Evolutionary conservation across 768 basidiomycete species (phyloP).

Genomic region (Tylopilus intermedius): DNA sequence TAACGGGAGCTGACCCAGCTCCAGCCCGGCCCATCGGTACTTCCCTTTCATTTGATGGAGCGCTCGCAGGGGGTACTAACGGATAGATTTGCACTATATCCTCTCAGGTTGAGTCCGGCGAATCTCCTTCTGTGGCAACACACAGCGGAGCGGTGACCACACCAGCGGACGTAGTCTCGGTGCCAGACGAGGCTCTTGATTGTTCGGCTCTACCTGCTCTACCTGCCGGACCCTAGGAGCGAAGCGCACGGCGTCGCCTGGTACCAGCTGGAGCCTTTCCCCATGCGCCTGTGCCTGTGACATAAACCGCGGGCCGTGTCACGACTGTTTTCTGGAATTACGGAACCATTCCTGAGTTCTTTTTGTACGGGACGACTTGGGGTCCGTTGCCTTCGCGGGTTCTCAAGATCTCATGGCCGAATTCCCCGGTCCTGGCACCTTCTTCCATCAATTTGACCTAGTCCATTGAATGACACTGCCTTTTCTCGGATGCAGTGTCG

Average conservation of each 20-base stretch:
- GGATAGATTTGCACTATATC: too few relatives aligned
- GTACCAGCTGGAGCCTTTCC: conserved; percentile 8
- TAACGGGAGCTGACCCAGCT: background rate
- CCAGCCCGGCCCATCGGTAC: background rate
- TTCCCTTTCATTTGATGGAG: background rate
- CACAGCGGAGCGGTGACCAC: background rate
- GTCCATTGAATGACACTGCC: background rate
- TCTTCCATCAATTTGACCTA: background rate
- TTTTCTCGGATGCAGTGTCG: background rate
- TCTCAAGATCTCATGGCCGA: conserved; percentile 10
- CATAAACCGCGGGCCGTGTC: conserved; percentile 2
- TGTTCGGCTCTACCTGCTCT: background rate
- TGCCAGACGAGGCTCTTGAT: conserved; percentile 3
- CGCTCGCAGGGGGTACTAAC: background rate
- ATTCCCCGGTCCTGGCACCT: conserved; percentile 8
- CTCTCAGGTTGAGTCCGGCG: background rate
- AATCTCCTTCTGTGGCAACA: conserved; percentile 5
- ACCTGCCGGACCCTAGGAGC: conserved; percentile 3
- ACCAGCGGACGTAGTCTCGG: background rate
- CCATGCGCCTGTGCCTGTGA: conserved; percentile 4
- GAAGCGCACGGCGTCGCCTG: conserved; percentile 6
- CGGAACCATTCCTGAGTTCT: conserved; percentile 10
- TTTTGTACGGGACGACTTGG: conserved; percentile 9
- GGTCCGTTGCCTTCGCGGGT: conserved; percentile 11
- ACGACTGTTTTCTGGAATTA: conserved; percentile 9